Base-by-base conservation (phyloP, 2,329 filamentous ascomycete species). In the Neopestalotiopsis rosae region DNA sequence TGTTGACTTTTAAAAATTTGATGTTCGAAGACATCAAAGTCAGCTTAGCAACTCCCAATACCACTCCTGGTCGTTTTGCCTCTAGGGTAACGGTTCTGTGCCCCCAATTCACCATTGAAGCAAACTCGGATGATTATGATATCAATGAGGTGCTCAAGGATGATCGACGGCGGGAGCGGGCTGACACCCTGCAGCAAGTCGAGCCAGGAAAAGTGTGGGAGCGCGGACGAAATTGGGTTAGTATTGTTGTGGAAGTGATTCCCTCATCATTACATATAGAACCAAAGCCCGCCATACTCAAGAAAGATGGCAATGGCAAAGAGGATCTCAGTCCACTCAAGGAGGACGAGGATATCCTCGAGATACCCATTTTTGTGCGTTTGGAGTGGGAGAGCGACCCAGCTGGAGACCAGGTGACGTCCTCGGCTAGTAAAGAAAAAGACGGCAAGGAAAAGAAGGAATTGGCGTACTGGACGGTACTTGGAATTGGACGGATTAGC, bases 201-300 rank as follows among this genome's bases (percentile, higher is more conserved):
- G 94, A 97, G 79, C 93, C 93, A 0, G 96, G 95, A 66, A 98
- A 98, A 81, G 91, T 98, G n/a, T 99, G 94, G 93, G 95, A 98
- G 72, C 89, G 91, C 67, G 95, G 95, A 0, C 87, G 95, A 45
- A 99, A 98, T 79, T 98, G 95, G 93, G 96, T 96, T 17, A 96
- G 91, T 72, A 94, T 99, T 12, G 93, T 98, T 24, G 86, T 99
- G 32, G 96, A 99, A 79, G 92, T 99, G 14, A 89, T 98, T 0
- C 89, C 95, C 1, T 84, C 89, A 0, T 86, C 85, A 59, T 78
- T 90, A 28, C 79, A 79, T 49, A 73, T 82, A 1, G 83, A 84
- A 40, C 75, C 78, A 42, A 76, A 81, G 45, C 72, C 73, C 69
- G 68, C 63, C 30, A 57, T 75, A 42, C 74, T 69, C 68, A 71